Base-by-base conservation (phyloP, 306 rosid species). In the Medicago arabica region DNA sequence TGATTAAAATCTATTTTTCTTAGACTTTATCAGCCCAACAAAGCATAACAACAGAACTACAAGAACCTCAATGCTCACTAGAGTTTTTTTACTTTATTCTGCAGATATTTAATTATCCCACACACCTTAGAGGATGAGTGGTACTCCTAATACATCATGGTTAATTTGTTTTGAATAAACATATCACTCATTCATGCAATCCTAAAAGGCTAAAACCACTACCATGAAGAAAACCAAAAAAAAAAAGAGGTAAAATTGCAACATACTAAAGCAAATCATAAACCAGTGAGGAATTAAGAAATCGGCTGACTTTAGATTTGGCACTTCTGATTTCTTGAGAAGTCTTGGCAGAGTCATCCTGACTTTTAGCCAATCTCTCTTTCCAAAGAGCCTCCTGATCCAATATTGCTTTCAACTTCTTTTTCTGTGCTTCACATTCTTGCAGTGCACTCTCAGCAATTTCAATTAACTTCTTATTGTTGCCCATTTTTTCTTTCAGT, bases 181-280 rank as follows among this genome's bases (percentile, higher is more conserved):
- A 9, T 41, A 41, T 3, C 47, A 41, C 47, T 41, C 47, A 41
- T 41, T 41, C 12, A 9, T 41, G 47, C 55, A 49, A 49, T 69
- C 64, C 43, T 78, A 59, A 47, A 1, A 51, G 58, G 16, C 62
- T 77, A 18, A 46, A 50, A 69, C 17, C 41, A 60, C 4, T 60
- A 47, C 18, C 49, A 19, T 9, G 16, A 34, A 76, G 21, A 46
- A 17, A 62, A 9, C 61, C n/a, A n/a, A n/a, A 74, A 3, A 28
- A 28, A 28, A 28, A 3, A 28, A 4, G 4, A 25, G 28, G 38
- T 31, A 18, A 36, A 55, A 44, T 36, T 38, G 3, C n/a, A 39
- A 40, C 31, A 12, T 28, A 28, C 39, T 80, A 68, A 60, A 81
- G 14, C 62, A 81, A 44, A 54, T 7, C 75, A 76, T 65, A 39